Percentiles rank a stretch among this genome's conserved stretches.
Conservation (phyloP, 2,329 filamentous ascomycete genomes). For the Botryosphaeria dothidea region DNA sequence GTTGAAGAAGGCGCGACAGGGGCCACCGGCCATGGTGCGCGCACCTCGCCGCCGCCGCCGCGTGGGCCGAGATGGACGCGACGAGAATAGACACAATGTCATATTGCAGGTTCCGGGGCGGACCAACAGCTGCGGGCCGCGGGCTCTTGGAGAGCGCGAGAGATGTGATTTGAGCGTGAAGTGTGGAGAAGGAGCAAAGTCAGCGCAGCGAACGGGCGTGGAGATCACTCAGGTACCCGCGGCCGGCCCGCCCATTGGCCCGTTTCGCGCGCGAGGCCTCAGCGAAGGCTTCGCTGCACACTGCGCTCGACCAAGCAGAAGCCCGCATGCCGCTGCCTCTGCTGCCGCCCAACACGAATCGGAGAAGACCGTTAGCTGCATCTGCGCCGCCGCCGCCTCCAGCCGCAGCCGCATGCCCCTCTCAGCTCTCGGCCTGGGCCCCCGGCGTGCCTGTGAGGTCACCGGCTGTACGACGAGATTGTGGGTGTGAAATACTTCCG, state of each 20-base stretch:
- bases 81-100: not conserved
- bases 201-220: not conserved
- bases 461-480: not conserved
- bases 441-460: constrained; percentile 6
- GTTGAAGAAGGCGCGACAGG: not conserved
- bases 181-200: constrained; percentile 3
- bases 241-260: not conserved
- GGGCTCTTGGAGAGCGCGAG: not conserved
- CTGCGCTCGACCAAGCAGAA: constrained; percentile 1
- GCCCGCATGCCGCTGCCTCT: not conserved
- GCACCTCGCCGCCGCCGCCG: not conserved
- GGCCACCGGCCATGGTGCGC: not conserved
- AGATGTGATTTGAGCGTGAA: not conserved
- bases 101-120: not conserved
- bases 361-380: constrained; percentile 9
- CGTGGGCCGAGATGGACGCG: not conserved
- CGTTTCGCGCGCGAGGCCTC: not conserved
- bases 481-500: not conserved
- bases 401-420: not conserved
- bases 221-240: constrained; percentile 9
- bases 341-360: not conserved
- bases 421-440: constrained; percentile 1
- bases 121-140: not conserved
- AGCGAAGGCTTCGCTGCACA: not conserved
- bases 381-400: not conserved